Conservation (phyloP, 768 basidiomycete species). For the Xerocomus spinulosus region DNA sequence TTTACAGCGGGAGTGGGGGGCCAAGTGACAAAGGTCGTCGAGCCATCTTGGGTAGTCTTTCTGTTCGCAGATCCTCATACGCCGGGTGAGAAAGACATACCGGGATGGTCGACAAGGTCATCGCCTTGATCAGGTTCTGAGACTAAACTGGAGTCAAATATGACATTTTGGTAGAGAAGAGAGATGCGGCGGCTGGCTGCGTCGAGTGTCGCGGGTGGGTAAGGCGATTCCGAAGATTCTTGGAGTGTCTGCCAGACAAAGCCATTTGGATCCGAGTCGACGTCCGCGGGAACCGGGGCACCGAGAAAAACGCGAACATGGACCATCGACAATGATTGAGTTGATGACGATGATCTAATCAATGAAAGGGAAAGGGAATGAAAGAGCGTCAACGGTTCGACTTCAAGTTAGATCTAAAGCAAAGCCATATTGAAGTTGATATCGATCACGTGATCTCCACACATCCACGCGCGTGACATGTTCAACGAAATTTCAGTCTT, state of each 20-base stretch:
- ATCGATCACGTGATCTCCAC: conserved; percentile 26
- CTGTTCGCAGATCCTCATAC: conserved; percentile 4
- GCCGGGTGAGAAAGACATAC: conserved; percentile 12
- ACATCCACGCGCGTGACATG: conserved; percentile 21
- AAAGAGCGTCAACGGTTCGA: too few relatives aligned
- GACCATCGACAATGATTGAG: conserved; percentile 16
- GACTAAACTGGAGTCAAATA: conserved; percentile 47
- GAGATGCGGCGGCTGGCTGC: conserved; percentile 69
- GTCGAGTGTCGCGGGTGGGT: conserved; percentile 53
- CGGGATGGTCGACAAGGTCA: conserved; percentile 1
- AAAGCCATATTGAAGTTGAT: too few relatives aligned
- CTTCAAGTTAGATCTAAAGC: too few relatives aligned
- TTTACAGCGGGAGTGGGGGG: conserved; percentile 39
- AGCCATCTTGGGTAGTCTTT: conserved; percentile 34
- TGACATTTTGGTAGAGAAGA: conserved; percentile 62
- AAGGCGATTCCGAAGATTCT: conserved; percentile 9
- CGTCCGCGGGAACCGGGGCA: conserved; percentile 34
- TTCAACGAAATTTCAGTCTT: conserved; percentile 23
- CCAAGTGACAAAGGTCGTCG: conserved; percentile 53
- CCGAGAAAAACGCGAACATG: conserved; percentile 53
- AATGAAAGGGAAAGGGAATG: background rate
- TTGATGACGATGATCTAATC: background rate
- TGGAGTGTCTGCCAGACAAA: conserved; percentile 48
- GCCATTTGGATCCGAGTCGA: conserved; percentile 30
- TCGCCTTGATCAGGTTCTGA: conserved; percentile 28